These are phyloP conservation scores for Basipetospora chlamydospora DNA, from an alignment of 2,329 filamentous ascomycete genomes.

Conservation along the genomic window DNA sequence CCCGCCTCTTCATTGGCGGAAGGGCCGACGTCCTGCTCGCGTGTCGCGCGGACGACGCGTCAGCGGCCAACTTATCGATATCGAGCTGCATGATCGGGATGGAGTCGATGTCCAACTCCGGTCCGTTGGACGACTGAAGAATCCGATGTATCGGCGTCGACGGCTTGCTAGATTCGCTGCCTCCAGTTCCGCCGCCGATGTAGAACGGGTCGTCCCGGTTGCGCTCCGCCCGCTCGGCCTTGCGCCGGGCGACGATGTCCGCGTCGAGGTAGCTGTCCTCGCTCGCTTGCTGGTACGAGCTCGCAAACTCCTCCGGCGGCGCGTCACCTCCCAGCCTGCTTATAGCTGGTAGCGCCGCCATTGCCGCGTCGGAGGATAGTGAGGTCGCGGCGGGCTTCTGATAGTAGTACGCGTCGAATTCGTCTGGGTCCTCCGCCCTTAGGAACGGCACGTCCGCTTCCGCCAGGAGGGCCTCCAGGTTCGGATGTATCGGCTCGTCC, in stretches of 20 bases:
- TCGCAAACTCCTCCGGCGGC: constrained; percentile 30
- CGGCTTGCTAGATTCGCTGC: constrained; percentile 37
- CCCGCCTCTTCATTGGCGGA: constrained; percentile 27
- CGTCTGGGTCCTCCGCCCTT: constrained; percentile 41
- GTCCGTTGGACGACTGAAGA: constrained; percentile 54
- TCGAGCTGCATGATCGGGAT: constrained; percentile 94
- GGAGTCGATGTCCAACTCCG: constrained; percentile 76
- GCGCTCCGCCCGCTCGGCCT: constrained; percentile 63
- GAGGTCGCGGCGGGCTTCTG: constrained; percentile 35
- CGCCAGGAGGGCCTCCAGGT: constrained; percentile 53
- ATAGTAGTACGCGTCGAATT: constrained; percentile 55
- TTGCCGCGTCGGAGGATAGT: constrained; percentile 33
- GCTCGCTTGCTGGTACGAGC: constrained; percentile 44
- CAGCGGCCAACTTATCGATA: constrained; percentile 29
- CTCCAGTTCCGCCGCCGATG: constrained; percentile 48
- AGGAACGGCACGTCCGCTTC: constrained; percentile 34
- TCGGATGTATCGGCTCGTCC: constrained; percentile 66
- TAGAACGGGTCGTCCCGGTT: constrained; percentile 95
- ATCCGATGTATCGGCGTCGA: constrained; percentile 72
- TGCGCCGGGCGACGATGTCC: constrained; percentile 59
- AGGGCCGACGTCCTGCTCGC: constrained; percentile 13
- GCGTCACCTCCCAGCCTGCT: constrained; percentile 35
- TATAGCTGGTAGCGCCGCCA: constrained; percentile 38
- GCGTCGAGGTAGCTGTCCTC: constrained; percentile 56
- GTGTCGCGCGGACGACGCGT: constrained; percentile 12